Evolutionary conservation across 2,329 filamentous ascomycete species (phyloP).

Genomic region (Aspergillus novofumigatus): DNA sequence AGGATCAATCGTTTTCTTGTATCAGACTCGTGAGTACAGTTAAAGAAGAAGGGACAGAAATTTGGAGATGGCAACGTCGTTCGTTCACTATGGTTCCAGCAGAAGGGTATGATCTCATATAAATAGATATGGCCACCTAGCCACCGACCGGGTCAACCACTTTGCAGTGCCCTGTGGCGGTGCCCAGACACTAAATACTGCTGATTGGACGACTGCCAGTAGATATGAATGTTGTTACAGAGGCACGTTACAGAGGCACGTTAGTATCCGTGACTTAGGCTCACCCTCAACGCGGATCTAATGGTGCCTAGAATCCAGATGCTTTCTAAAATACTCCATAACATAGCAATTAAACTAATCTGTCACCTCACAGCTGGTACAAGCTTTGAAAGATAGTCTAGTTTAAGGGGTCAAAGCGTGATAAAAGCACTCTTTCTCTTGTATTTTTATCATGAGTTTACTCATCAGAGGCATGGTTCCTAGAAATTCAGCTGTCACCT

Average conservation of each 20-base stretch:
- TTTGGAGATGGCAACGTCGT: not conserved
- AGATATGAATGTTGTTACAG: not conserved
- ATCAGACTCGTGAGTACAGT: not conserved
- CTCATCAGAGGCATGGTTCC: too few relatives aligned
- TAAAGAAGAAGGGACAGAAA: not conserved
- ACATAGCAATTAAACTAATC: not conserved
- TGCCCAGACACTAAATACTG: constrained; percentile 4
- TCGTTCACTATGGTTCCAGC: not conserved
- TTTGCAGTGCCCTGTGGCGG: constrained; percentile 14
- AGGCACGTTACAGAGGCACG: too few relatives aligned
- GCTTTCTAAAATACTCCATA: not conserved
- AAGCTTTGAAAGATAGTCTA: not conserved
- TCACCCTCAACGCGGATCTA: too few relatives aligned
- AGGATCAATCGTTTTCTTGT: not conserved
- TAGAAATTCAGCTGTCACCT: not conserved
- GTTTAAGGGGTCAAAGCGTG: not conserved
- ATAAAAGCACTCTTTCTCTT: not conserved
- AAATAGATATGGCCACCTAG: not conserved
- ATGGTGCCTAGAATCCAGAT: not conserved
- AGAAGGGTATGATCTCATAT: not conserved
- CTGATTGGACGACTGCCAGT: not conserved
- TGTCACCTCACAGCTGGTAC: not conserved
- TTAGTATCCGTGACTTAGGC: too few relatives aligned
- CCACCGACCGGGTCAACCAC: not conserved
- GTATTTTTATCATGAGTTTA: not conserved